Percentiles rank a stretch among this genome's conserved stretches.
Evolutionary conservation across 257 asterid genomes (phyloP).

Genomic region (Phtheirospermum japonicum): DNA sequence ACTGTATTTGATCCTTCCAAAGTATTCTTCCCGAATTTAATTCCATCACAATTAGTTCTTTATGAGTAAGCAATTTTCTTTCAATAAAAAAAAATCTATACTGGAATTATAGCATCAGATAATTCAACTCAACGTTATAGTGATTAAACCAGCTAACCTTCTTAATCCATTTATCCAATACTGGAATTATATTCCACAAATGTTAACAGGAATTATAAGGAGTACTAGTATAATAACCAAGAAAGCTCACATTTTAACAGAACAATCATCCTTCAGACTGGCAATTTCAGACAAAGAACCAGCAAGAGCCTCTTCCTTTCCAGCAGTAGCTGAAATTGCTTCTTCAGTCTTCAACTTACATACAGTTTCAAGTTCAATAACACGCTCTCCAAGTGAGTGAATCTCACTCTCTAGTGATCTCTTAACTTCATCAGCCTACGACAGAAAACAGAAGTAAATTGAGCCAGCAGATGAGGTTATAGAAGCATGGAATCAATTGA

Average conservation of each 20-base stretch:
- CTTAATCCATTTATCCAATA: no score
- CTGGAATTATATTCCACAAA: no score
- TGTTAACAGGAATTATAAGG: no score
- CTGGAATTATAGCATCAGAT: no score
- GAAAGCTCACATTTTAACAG: slow-evolving; percentile 65
- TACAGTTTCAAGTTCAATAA: slow-evolving; percentile 62
- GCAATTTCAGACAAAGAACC: slow-evolving; percentile 62
- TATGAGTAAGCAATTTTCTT: no score
- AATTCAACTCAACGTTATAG: no score
- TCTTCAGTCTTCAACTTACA: slow-evolving; percentile 59
- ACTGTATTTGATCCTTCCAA: no score
- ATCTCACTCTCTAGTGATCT: slow-evolving; percentile 67
- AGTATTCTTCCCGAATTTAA: no score
- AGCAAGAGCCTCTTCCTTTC: slow-evolving; percentile 75
- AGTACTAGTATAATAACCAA: no score
- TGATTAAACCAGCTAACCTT: no score
- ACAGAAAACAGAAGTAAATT: slow-evolving; percentile 16
- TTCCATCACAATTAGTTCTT: no score
- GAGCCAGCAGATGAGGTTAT: slow-evolving; percentile 6
- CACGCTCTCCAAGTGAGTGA: slow-evolving; percentile 45
- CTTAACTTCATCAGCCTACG: slow-evolving; percentile 59
- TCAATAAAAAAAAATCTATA: no score
- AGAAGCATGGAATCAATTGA: slow-evolving; percentile 1
- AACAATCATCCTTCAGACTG: slow-evolving; percentile 57
- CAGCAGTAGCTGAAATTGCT: slow-evolving; percentile 59